phyloP scores from a whole-genome alignment of 257 asterid species.

The Fraxinus pennsylvanica region DNA sequence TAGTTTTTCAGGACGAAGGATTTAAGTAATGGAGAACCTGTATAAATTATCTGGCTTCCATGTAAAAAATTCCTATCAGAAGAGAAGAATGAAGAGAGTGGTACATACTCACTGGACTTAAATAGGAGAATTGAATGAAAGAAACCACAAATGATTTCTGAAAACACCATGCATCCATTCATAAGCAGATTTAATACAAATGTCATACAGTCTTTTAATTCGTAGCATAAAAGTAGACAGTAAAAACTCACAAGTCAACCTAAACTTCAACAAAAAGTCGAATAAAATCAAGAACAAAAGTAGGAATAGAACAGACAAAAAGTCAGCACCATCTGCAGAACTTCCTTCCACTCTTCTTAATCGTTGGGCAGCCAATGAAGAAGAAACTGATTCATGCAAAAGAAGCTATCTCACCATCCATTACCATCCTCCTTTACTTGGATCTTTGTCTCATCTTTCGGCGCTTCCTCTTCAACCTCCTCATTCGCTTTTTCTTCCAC shows the following conservation, averaged over 20 bases:
- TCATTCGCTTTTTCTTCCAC: slow-evolving; percentile 69
- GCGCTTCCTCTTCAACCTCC: slow-evolving; percentile 67
- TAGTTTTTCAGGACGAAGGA: background rate
- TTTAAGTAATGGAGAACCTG: too few species aligned
- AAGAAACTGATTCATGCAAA: background rate
- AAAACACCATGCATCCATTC: background rate
- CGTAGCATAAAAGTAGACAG: background rate
- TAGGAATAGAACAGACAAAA: background rate
- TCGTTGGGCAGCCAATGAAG: background rate
- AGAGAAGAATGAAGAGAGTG: too few species aligned
- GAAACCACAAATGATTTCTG: background rate
- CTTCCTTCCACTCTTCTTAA: slow-evolving; percentile 1
- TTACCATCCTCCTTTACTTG: slow-evolving; percentile 27
- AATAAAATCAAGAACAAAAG: background rate
- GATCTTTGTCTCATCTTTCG: slow-evolving; percentile 67
- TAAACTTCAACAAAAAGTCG: background rate
- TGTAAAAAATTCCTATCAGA: too few species aligned
- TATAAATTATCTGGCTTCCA: too few species aligned
- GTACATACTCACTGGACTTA: too few species aligned
- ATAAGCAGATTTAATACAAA: background rate
- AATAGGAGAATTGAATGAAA: background rate
- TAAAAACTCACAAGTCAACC: background rate
- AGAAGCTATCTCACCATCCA: background rate
- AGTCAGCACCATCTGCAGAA: background rate
- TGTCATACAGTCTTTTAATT: background rate